These are phyloP conservation scores for Coccomyxa sp. DNA, from an alignment of 139 green algal species.

Conservation along the genomic window DNA sequence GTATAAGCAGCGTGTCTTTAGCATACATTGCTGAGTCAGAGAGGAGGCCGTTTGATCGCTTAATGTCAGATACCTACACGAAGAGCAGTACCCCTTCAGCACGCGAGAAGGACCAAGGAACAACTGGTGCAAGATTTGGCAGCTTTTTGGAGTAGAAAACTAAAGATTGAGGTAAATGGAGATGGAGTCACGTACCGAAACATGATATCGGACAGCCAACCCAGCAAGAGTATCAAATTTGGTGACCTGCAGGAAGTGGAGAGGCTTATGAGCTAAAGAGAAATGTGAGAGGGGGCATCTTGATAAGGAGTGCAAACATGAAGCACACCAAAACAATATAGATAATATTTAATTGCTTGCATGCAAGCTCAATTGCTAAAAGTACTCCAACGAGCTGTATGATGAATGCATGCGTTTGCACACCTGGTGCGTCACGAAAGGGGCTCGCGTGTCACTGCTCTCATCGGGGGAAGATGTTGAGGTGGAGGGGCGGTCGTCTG, in stretches of 20 bases:
- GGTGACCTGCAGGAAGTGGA: conserved; percentile 48
- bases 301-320: not conserved
- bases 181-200: conserved; percentile 47
- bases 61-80: conserved; percentile 81
- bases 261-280: not conserved
- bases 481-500: not conserved
- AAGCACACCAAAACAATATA: not conserved
- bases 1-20: conserved; percentile 68
- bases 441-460: not conserved
- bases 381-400: not conserved
- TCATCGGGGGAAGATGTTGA: not conserved
- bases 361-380: not conserved
- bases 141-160: not conserved
- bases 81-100: not conserved
- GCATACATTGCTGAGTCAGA: conserved; percentile 78
- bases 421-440: conserved; percentile 5
- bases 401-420: too few relatives aligned
- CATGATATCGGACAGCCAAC: conserved; percentile 75
- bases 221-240: conserved; percentile 82
- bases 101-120: not conserved
- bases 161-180: not conserved
- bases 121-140: not conserved
- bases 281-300: not conserved
- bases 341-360: not conserved
- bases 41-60: conserved; percentile 74